Conservation (phyloP, 495 filamentous ascomycete genomes). For the Xylaria cubensis region DNA sequence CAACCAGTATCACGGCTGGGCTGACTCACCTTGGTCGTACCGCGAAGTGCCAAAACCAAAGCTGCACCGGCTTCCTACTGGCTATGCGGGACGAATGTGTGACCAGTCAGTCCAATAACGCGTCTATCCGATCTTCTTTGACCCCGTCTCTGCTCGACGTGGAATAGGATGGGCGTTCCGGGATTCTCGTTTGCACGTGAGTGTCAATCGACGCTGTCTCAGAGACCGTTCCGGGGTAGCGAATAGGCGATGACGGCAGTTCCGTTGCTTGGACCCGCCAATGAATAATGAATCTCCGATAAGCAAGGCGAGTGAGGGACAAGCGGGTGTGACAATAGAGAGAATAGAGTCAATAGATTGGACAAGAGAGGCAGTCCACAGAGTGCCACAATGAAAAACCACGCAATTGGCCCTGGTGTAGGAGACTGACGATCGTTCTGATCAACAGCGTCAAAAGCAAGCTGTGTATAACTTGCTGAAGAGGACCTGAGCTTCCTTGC, state of each 20-base stretch:
- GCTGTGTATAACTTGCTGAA: neutral
- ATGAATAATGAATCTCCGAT: neutral
- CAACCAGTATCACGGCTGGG: slow-evolving; percentile 26
- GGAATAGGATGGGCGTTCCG: slow-evolving; percentile 3
- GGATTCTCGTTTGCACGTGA: slow-evolving; percentile 14
- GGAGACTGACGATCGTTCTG: slow-evolving; percentile 11
- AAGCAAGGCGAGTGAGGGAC: slow-evolving; percentile 1
- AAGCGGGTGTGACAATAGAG: slow-evolving; percentile 9
- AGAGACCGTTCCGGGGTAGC: slow-evolving; percentile 24
- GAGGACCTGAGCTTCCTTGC: neutral
- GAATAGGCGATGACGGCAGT: slow-evolving; percentile 18
- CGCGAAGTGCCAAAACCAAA: slow-evolving; percentile 29
- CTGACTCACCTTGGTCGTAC: slow-evolving; percentile 38
- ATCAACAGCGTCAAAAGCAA: neutral
- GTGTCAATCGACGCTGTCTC: slow-evolving; percentile 20
- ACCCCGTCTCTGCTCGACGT: slow-evolving; percentile 5
- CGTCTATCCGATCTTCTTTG: neutral
- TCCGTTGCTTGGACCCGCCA: slow-evolving; percentile 12
- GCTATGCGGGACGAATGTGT: slow-evolving; percentile 4
- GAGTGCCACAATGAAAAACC: slow-evolving; percentile 8
- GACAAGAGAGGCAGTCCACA: neutral
- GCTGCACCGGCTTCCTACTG: slow-evolving; percentile 23
- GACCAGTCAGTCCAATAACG: slow-evolving; percentile 16
- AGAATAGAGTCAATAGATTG: neutral
- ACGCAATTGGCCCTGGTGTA: neutral